Evolutionary conservation across 1,284 basidiomycete species (phyloP).

Genomic region (Lignosus rhinocerotis): DNA sequence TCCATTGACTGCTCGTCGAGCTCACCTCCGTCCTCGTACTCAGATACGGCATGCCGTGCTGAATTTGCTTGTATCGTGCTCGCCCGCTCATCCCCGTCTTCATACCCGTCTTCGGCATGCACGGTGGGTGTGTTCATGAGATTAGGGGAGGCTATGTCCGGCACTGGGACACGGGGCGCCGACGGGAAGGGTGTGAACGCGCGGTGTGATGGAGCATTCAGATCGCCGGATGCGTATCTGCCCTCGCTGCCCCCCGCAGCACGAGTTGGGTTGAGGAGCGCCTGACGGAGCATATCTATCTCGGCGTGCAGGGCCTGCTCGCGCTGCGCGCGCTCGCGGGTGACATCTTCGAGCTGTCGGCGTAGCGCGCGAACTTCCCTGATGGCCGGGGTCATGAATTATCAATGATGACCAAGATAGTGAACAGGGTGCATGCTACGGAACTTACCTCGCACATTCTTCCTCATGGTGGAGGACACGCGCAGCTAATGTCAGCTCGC

Average conservation of each 20-base stretch:
- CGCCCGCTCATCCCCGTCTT: not conserved
- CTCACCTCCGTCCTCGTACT: constrained; percentile 2
- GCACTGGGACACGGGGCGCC: not conserved
- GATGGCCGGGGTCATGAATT: not conserved
- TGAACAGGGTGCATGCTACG: not conserved
- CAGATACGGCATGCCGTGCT: not conserved
- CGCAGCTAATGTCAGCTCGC: not conserved
- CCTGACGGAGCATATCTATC: constrained; percentile 13
- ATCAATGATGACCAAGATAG: not conserved
- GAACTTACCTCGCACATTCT: constrained; percentile 10
- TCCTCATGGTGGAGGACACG: not conserved
- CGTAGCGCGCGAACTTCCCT: constrained; percentile 16
- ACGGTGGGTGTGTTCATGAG: not conserved
- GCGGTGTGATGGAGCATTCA: not conserved
- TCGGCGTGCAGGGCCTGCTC: constrained; percentile 22
- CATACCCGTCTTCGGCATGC: not conserved
- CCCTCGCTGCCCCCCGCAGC: not conserved
- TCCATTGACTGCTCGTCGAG: constrained; percentile 52
- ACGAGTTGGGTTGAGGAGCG: constrained; percentile 1
- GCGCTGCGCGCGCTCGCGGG: constrained; percentile 9
- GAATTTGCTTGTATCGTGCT: not conserved
- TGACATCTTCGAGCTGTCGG: constrained; percentile 13
- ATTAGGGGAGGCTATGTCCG: not conserved
- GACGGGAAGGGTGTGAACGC: constrained; percentile 8
- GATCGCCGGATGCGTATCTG: constrained; percentile 6